Conservation (phyloP, 306 rosid species). For the Gleditsia sinensis region DNA sequence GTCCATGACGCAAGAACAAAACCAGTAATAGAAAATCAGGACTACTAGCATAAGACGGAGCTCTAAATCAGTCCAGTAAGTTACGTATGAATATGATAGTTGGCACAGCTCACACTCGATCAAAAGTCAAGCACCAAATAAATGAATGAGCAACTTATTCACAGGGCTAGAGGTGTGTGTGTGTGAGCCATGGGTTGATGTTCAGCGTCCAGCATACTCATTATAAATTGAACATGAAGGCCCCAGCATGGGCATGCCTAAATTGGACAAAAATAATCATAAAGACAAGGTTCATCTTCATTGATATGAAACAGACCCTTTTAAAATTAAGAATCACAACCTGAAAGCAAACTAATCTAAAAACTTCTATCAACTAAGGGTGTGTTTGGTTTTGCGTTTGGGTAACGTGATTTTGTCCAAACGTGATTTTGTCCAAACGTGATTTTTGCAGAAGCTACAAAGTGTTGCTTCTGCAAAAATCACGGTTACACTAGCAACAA, state of each 20-base stretch:
- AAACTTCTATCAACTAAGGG: conserved; percentile 2
- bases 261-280: neutral
- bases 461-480: too few species aligned
- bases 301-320: neutral
- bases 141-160: neutral
- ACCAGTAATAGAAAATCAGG: neutral
- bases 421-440: too few species aligned
- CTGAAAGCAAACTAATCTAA: conserved; percentile 1
- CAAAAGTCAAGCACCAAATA: neutral
- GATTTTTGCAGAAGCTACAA: too few species aligned
- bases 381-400: too few species aligned
- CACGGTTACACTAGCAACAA: too few species aligned
- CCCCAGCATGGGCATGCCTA: neutral
- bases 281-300: neutral
- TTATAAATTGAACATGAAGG: neutral
- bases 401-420: too few species aligned
- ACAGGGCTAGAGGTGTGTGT: too few species aligned
- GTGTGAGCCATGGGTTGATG: neutral
- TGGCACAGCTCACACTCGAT: neutral
- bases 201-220: neutral
- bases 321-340: neutral
- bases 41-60: neutral
- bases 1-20: neutral
- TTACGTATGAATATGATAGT: neutral
- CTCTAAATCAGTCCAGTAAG: neutral